Evolutionary conservation across 306 rosid species (phyloP), one percentile per base, ranked within the genome.

Genomic region (Quercus dentata): DNA sequence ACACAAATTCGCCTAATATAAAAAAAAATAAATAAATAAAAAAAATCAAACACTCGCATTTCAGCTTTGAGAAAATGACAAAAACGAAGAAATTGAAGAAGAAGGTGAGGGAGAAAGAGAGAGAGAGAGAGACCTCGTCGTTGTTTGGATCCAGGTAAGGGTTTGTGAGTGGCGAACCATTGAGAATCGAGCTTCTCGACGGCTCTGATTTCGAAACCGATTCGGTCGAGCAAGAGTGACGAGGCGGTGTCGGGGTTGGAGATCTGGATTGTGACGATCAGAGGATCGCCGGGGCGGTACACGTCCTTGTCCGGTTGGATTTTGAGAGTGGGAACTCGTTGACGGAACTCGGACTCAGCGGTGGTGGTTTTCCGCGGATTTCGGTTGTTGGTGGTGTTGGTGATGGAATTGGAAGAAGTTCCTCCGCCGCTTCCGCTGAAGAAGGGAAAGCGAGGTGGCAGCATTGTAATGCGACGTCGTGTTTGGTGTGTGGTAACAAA

Each of bases 121-220:
- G n/a, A n/a, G n/a, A n/a, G n/a, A n/a, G n/a, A n/a, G n/a, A n/a
- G n/a, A 88, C 99, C 99, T 90, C 93, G 87, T 81, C 93, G 90
- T 82, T 90, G 99, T 70, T 86, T 93, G 17, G 97, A 91, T 83
- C 93, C 97, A 33, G 84, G 86, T 31, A 82, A 31, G 12, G 97
- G 90, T 82, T 91, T 96, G 88, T 87, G 97, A 27, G 98, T 93
- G 59, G 89, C 92, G 73, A 91, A 93, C 99, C 99, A 96, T 76
- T 96, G 99, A 44, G 87, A 69, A 51, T 96, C 99, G 78, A 91
- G 84, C 88, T 93, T 93, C 91, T 89, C 97, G 76, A 91, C 71
- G 14, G 98, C 98, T 67, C 82, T 88, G 74, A 96, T 86, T 90
- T 93, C 99, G 75, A 96, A 96, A 69, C 94, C 78, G 23, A 96